phyloP scores from a whole-genome alignment of 768 basidiomycete species.

The Macrocybe gigantea region DNA sequence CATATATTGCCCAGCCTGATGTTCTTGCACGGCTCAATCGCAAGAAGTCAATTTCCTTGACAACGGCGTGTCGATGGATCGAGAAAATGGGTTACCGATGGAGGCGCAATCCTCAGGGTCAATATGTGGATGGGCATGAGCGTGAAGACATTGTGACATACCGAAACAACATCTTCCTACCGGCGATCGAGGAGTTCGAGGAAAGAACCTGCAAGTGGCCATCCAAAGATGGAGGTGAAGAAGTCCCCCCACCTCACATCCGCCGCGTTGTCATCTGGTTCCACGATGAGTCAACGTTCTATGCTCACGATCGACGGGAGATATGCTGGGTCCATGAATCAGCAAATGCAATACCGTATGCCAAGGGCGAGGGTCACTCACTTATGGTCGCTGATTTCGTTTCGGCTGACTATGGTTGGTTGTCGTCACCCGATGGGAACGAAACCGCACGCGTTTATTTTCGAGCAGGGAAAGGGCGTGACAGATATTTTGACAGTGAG shows the following conservation, averaged over 20 bases:
- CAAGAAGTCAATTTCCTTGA: conserved; percentile 6
- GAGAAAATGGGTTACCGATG: conserved; percentile 16
- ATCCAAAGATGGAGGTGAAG: conserved; percentile 14
- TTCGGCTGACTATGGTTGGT: conserved; percentile 19
- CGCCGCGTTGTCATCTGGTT: conserved; percentile 13
- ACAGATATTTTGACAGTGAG: conserved; percentile 19
- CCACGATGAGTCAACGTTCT: conserved; percentile 30
- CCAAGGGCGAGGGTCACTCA: conserved; percentile 26
- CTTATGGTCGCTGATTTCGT: conserved; percentile 30
- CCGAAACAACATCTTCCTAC: conserved; percentile 16
- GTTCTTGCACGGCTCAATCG: conserved; percentile 6
- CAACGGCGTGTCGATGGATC: conserved; percentile 20
- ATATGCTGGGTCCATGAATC: conserved; percentile 17
- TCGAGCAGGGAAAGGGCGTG: conserved; percentile 14
- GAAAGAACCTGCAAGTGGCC: conserved; percentile 8
- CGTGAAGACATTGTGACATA: conserved; percentile 21
- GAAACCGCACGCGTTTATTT: conserved; percentile 15
- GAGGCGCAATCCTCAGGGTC: conserved; percentile 12
- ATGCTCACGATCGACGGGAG: conserved; percentile 23
- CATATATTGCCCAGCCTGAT: conserved; percentile 7
- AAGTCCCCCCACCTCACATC: background rate
- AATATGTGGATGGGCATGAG: conserved; percentile 28
- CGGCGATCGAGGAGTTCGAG: conserved; percentile 8
- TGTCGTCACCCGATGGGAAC: conserved; percentile 16
- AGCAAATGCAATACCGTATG: conserved; percentile 13